These are phyloP conservation scores for Myriangium duriaei DNA, from an alignment of 2,329 filamentous ascomycete species.

Conservation along the genomic window DNA sequence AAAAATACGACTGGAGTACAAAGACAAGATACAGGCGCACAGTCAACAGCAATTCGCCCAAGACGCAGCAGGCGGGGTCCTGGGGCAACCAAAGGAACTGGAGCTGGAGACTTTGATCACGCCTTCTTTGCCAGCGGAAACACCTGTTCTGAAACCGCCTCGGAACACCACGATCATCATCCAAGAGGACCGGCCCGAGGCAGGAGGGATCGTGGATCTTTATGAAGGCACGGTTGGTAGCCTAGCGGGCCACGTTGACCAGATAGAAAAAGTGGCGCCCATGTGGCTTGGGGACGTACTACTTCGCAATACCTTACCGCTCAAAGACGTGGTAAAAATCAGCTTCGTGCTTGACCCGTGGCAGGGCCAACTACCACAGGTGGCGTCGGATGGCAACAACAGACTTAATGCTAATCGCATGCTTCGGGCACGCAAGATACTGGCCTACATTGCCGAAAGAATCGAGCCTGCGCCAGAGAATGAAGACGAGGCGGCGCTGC, in stretches of 20 bases:
- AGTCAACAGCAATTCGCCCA: slow-evolving; percentile 19
- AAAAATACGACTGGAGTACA: slow-evolving; percentile 60
- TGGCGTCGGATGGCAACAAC: slow-evolving; percentile 70
- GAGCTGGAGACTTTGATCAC: slow-evolving; percentile 50
- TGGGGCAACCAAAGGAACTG: slow-evolving; percentile 14
- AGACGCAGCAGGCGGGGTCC: slow-evolving; percentile 22
- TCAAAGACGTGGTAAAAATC: slow-evolving; percentile 93
- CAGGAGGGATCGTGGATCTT: slow-evolving; percentile 62
- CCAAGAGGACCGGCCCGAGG: slow-evolving; percentile 51
- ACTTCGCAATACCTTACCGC: slow-evolving; percentile 63
- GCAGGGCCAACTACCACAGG: slow-evolving; percentile 51
- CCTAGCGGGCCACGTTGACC: slow-evolving; percentile 63
- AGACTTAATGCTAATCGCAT: slow-evolving; percentile 93
- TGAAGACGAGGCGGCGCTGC: slow-evolving; percentile 34
- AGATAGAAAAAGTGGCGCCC: slow-evolving; percentile 74
- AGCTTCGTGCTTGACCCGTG: slow-evolving; percentile 82
- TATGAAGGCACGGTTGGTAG: slow-evolving; percentile 80
- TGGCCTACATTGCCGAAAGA: slow-evolving; percentile 81
- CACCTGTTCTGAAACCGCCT: slow-evolving; percentile 63
- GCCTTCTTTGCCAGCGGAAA: slow-evolving; percentile 60
- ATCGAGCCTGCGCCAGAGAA: slow-evolving; percentile 60
- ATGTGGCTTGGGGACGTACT: slow-evolving; percentile 88
- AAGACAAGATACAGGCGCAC: slow-evolving; percentile 48
- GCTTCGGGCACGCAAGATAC: slow-evolving; percentile 87
- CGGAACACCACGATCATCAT: slow-evolving; percentile 50